Evolutionary conservation across 2,329 filamentous ascomycete species (phyloP).

Genomic region (Neurospora crassa): DNA sequence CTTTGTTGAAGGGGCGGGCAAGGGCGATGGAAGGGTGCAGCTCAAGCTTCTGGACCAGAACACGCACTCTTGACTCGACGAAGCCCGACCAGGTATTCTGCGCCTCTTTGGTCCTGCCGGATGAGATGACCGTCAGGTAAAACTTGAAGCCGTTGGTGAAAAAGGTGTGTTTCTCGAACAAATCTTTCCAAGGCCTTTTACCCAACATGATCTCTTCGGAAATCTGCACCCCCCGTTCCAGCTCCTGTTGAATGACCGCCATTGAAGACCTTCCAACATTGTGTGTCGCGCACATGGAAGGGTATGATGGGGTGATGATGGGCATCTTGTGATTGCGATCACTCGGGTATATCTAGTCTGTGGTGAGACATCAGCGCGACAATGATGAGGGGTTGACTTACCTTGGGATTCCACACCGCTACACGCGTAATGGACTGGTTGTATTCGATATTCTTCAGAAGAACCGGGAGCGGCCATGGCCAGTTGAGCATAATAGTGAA

Average conservation of each 20-base stretch:
- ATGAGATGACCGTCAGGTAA: slow-evolving; percentile 80
- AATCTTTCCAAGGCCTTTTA: slow-evolving; percentile 71
- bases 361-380: slow-evolving; percentile 15
- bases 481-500: slow-evolving; percentile 85
- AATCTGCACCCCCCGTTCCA: slow-evolving; percentile 67
- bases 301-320: slow-evolving; percentile 94
- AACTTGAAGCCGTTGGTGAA: slow-evolving; percentile 93
- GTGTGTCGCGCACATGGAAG: slow-evolving; percentile 95
- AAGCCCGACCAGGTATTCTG: slow-evolving; percentile 84
- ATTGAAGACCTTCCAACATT: slow-evolving; percentile 85
- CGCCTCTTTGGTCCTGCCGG: slow-evolving; percentile 73
- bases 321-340: slow-evolving; percentile 92
- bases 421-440: slow-evolving; percentile 59
- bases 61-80: slow-evolving; percentile 85
- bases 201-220: slow-evolving; percentile 71
- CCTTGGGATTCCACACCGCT: slow-evolving; percentile 89
- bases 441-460: slow-evolving; percentile 80
- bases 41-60: slow-evolving; percentile 77
- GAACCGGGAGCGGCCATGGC: slow-evolving; percentile 89
- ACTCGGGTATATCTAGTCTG: slow-evolving; percentile 57
- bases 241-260: slow-evolving; percentile 71
- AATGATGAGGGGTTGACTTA: slow-evolving; percentile 27
- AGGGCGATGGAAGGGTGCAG: slow-evolving; percentile 69
- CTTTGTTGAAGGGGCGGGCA: slow-evolving; percentile 88
- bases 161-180: slow-evolving; percentile 86